These are phyloP conservation scores for Amaranthus tricolor DNA, from an alignment of 179 eudicot genomes.

Conservation along the genomic window DNA sequence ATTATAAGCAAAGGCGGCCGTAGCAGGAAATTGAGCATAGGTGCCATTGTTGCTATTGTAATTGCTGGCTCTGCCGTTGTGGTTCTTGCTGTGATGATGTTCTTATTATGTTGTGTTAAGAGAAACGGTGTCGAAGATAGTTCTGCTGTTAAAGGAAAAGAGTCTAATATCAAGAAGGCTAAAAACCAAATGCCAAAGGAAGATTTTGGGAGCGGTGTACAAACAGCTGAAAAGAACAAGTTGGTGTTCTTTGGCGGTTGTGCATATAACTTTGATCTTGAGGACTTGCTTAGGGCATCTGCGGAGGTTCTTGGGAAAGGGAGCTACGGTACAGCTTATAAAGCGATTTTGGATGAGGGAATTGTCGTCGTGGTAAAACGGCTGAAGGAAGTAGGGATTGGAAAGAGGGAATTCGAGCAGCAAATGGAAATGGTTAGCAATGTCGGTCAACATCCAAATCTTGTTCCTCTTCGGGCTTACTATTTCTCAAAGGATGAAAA, in stretches of 20 bases:
- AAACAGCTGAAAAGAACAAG: slow-evolving; percentile 67
- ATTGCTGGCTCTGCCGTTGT: slow-evolving; percentile 39
- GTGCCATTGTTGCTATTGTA: slow-evolving; percentile 47
- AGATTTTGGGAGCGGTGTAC: slow-evolving; percentile 74
- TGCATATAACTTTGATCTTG: slow-evolving; percentile 72
- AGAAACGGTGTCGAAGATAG: slow-evolving; percentile 25
- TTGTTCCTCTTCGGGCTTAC: slow-evolving; percentile 76
- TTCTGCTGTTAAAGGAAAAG: slow-evolving; percentile 35
- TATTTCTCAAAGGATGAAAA: slow-evolving; percentile 93
- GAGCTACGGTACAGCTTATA: slow-evolving; percentile 74
- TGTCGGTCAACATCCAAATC: slow-evolving; percentile 57
- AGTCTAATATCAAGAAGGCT: slow-evolving; percentile 40
- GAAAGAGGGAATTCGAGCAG: slow-evolving; percentile 79
- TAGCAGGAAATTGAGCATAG: slow-evolving; percentile 38
- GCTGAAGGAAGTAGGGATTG: slow-evolving; percentile 72
- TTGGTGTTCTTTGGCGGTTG: slow-evolving; percentile 68
- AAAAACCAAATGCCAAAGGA: slow-evolving; percentile 51
- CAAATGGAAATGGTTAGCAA: slow-evolving; percentile 69
- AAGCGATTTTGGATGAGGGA: slow-evolving; percentile 86
- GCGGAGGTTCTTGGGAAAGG: slow-evolving; percentile 95
- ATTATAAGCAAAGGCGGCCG: slow-evolving; percentile 18
- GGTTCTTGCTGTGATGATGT: slow-evolving; percentile 25
- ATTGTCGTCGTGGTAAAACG: slow-evolving; percentile 85
- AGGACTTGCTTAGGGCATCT: slow-evolving; percentile 84
- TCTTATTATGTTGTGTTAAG: slow-evolving; percentile 40